phyloP scores from a whole-genome alignment of 2,329 filamentous ascomycete species.

The Tetracladium maxilliforme region DNA sequence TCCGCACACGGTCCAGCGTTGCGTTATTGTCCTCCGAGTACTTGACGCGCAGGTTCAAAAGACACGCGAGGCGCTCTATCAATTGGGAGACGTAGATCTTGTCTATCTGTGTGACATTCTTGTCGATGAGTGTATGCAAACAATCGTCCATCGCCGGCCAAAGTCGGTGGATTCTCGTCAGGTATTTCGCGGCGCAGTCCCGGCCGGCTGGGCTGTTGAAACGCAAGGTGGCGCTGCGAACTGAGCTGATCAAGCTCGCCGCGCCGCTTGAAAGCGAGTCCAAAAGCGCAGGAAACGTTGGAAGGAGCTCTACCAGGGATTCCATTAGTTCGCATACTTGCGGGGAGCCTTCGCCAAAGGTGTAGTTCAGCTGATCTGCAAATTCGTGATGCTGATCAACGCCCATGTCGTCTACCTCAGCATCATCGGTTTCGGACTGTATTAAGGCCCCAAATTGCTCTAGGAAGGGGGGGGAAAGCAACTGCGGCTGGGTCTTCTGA shows the following conservation, averaged over 20 bases:
- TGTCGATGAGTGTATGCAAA: slow-evolving; percentile 34
- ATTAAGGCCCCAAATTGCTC: too few species aligned
- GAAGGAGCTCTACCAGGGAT: too few species aligned
- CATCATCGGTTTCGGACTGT: too few species aligned
- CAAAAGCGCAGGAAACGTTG: too few species aligned
- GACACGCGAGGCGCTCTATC: slow-evolving; percentile 19
- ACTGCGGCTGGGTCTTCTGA: too few species aligned
- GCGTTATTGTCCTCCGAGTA: slow-evolving; percentile 9
- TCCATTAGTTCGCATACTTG: too few species aligned
- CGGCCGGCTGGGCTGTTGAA: slow-evolving; percentile 6
- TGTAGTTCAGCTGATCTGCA: too few species aligned
- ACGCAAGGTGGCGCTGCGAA: slow-evolving; percentile 11
- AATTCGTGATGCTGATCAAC: too few species aligned
- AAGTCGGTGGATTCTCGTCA: slow-evolving; percentile 23
- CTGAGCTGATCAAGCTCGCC: slow-evolving; percentile 13
- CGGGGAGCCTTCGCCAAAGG: too few species aligned
- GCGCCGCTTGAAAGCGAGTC: too few species aligned
- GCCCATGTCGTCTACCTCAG: too few species aligned
- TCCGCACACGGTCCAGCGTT: slow-evolving; percentile 11
- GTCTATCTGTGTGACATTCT: slow-evolving; percentile 36
- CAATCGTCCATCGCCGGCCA: slow-evolving; percentile 26
- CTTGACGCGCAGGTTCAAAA: slow-evolving; percentile 17
- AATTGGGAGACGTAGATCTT: slow-evolving; percentile 24
- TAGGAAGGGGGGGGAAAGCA: too few species aligned
- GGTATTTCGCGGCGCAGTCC: slow-evolving; percentile 18